Percentiles rank a stretch among this genome's conserved stretches.
Evolutionary conservation across 2,329 filamentous ascomycete species (phyloP).

Genomic region (Cercospora sp.): DNA sequence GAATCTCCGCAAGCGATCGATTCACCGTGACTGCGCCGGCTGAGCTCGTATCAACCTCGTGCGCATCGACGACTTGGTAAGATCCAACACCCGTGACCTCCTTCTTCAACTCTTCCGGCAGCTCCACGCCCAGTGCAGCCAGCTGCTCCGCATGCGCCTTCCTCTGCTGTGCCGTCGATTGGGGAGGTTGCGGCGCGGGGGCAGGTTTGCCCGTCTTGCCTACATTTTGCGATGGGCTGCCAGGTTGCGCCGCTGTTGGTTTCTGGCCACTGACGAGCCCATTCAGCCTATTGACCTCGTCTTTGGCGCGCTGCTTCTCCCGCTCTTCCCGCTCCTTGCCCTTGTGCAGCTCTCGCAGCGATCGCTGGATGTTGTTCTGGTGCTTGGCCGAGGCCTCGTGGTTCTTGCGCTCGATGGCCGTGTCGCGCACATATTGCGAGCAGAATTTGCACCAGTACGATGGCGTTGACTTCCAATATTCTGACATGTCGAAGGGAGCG

Average conservation of each 20-base stretch:
- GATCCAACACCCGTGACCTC: constrained; percentile 88
- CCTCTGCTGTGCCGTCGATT: constrained; percentile 62
- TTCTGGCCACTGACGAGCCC: constrained; percentile 61
- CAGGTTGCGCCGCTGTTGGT: constrained; percentile 36
- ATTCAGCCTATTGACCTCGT: constrained; percentile 83
- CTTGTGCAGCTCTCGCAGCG: constrained; percentile 83
- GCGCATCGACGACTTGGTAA: constrained; percentile 70
- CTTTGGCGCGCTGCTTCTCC: constrained; percentile 75
- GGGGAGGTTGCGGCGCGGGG: constrained; percentile 33
- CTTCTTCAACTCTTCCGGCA: constrained; percentile 74
- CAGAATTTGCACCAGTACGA: constrained; percentile 99
- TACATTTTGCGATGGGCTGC: constrained; percentile 28
- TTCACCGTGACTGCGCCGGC: constrained; percentile 21
- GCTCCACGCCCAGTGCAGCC: constrained; percentile 78
- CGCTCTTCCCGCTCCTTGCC: constrained; percentile 76
- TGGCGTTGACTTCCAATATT: constrained; percentile 98
- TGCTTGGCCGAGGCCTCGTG: constrained; percentile 40
- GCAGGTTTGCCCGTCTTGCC: constrained; percentile 20
- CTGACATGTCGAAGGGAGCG: constrained; percentile 65
- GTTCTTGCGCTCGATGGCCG: constrained; percentile 73
- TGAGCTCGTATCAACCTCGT: constrained; percentile 31
- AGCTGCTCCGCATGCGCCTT: constrained; percentile 86
- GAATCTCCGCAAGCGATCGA: constrained; percentile 48
- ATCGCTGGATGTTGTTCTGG: constrained; percentile 75
- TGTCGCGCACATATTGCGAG: constrained; percentile 85